phyloP scores from a whole-genome alignment of 768 basidiomycete genomes.

The Kwoniella pini region DNA sequence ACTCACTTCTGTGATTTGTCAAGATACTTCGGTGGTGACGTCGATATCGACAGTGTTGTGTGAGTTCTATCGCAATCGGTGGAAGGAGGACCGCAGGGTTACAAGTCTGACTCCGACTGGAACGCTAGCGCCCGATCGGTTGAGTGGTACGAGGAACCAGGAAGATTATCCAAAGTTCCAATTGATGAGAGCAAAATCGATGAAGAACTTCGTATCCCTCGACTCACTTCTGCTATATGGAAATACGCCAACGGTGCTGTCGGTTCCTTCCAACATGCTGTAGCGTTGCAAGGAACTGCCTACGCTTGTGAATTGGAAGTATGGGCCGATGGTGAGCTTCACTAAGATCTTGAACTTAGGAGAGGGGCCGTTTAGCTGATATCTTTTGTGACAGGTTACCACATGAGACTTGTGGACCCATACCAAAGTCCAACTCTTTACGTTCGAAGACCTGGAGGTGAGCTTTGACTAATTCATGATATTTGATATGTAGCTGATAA shows the following conservation, averaged over 20 bases:
- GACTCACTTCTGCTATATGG: slow-evolving; percentile 91
- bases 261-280: slow-evolving; percentile 85
- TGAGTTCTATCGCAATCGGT: slow-evolving; percentile 54
- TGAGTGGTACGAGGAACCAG: slow-evolving; percentile 89
- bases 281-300: slow-evolving; percentile 85
- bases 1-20: slow-evolving; percentile 98
- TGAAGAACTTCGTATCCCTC: slow-evolving; percentile 86
- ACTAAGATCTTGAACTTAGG: not conserved
- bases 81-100: not conserved
- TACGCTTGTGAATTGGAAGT: slow-evolving; percentile 95
- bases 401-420: slow-evolving; percentile 64
- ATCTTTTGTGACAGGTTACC: slow-evolving; percentile 77
- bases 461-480: slow-evolving; percentile 38
- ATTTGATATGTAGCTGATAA: slow-evolving; percentile 36
- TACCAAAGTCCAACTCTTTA: slow-evolving; percentile 88
- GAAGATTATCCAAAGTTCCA: slow-evolving; percentile 72
- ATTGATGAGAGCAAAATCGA: slow-evolving; percentile 83
- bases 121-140: slow-evolving; percentile 68
- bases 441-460: slow-evolving; percentile 66
- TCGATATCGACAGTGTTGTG: slow-evolving; percentile 67
- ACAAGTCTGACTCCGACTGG: slow-evolving; percentile 3
- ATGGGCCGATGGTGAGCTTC: slow-evolving; percentile 74
- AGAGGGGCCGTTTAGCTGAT: slow-evolving; percentile 15
- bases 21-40: slow-evolving; percentile 94
- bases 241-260: slow-evolving; percentile 96